These are phyloP conservation scores for Hypoxylon perforatum DNA, from an alignment of 495 filamentous ascomycete species.

Conservation along the genomic window DNA sequence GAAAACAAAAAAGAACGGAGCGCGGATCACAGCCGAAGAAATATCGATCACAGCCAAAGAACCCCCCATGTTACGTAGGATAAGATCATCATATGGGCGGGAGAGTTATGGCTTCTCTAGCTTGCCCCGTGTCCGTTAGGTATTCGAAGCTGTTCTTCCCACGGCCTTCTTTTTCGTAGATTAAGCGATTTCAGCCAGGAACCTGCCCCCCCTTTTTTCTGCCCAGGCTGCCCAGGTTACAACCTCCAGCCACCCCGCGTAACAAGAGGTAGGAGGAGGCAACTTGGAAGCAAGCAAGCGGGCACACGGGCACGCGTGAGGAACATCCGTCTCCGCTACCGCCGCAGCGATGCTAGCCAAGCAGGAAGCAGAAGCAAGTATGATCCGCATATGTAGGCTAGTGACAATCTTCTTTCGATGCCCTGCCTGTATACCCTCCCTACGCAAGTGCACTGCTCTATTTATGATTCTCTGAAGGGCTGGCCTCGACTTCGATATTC, in stretches of 20 bases:
- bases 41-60: conserved; percentile 18
- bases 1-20: conserved; percentile 21
- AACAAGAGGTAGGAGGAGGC: conserved; percentile 28
- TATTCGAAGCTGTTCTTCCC: conserved; percentile 24
- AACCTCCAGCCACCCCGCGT: conserved; percentile 34
- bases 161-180: conserved; percentile 21
- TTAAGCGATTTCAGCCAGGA: conserved; percentile 28
- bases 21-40: conserved; percentile 32
- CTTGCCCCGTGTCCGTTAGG: conserved; percentile 29
- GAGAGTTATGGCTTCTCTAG: conserved; percentile 6
- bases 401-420: conserved; percentile 39
- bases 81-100: conserved; percentile 14
- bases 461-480: conserved; percentile 35
- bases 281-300: conserved; percentile 26
- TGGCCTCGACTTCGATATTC: conserved; percentile 41
- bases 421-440: conserved; percentile 28
- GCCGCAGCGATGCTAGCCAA: conserved; percentile 38
- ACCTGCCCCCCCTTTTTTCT: conserved; percentile 14
- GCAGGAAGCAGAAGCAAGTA: conserved; percentile 51
- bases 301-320: conserved; percentile 34
- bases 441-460: conserved; percentile 20
- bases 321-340: conserved; percentile 33
- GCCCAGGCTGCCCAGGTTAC: conserved; percentile 26
- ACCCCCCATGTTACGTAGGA: conserved; percentile 23
- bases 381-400: conserved; percentile 51